Conservation (phyloP, 202 grass and related monocot genomes). For the Panicum virgatum region DNA sequence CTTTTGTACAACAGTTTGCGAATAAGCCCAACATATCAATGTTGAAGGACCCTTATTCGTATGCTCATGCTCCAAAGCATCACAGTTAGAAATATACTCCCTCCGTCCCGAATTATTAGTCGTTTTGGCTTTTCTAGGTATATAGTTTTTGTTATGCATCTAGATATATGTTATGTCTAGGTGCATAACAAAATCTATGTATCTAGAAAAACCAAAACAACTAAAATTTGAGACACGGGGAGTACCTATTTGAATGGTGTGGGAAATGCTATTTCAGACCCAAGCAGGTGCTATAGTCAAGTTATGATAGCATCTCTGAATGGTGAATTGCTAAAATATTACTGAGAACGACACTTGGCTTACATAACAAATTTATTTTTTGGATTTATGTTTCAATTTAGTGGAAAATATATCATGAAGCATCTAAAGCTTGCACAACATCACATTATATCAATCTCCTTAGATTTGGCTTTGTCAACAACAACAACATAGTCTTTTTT, state of each 20-base stretch:
- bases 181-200: too few relatives aligned
- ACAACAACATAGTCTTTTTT: too few relatives aligned
- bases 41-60: background rate
- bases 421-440: background rate
- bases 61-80: background rate
- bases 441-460: background rate
- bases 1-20: background rate
- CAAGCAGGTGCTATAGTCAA: background rate
- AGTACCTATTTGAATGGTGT: background rate
- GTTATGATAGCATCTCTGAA: background rate
- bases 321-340: background rate
- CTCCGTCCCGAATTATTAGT: too few relatives aligned
- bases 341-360: background rate
- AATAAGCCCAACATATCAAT: background rate
- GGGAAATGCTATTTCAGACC: background rate
- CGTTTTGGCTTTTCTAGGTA: too few relatives aligned
- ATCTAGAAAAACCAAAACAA: too few relatives aligned
- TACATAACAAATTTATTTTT: background rate
- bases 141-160: too few relatives aligned
- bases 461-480: constrained; percentile 2
- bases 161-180: too few relatives aligned
- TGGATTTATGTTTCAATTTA: background rate
- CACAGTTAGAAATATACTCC: background rate
- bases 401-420: background rate
- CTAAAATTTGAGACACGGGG: too few relatives aligned